Evolutionary conservation across 441 rosid species (phyloP), one percentile per base, ranked within the genome.

Genomic region (Gossypium lobatum): DNA sequence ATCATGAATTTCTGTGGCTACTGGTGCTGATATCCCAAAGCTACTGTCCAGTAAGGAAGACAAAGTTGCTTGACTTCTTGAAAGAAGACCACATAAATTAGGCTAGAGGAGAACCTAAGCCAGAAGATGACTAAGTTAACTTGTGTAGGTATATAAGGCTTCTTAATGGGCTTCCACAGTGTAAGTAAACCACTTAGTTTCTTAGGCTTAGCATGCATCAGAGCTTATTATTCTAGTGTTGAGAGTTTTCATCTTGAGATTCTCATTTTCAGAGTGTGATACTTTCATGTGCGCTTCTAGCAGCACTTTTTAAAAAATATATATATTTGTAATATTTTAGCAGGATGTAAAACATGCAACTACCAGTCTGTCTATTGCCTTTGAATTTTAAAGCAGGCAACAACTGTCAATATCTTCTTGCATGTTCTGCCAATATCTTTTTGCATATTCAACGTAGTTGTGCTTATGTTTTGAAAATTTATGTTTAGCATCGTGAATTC

Each of bases 401-500:
- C 60, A 31, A 57, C n/a, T 67, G 77, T 53, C 39, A 4, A 53
- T 59, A 14, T 68, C 14, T 7, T 68, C 26, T 46, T 72, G 4
- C 64, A 21, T 55, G 61, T 73, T 75, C 5, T 67, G 75, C 59
- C 39, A 4, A 53, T 59, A 21, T 68, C 14, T 7, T 72, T 20
- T 46, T 72, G 6, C 64, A 21, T 55, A 60, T 73, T 75, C 5
- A 28, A 57, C 25, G 8, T 13, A 6, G 17, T 57, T 9, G 17
- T 10, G 53, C 61, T 54, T 78, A 55, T 72, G 78, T 72, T 75
- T 52, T 80, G 25, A 67, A 50, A 46, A 46, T 69, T 75, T 66
- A 72, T 83, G 79, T 81, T 48, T 70, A 96, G 99, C 97, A 93
- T 85, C 86, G 80, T 74, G 90, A 83, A 77, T 93, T 78, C 83